Evolutionary conservation across 2,329 filamentous ascomycete species (phyloP).

Genomic region (Cladosporium colombiae): DNA sequence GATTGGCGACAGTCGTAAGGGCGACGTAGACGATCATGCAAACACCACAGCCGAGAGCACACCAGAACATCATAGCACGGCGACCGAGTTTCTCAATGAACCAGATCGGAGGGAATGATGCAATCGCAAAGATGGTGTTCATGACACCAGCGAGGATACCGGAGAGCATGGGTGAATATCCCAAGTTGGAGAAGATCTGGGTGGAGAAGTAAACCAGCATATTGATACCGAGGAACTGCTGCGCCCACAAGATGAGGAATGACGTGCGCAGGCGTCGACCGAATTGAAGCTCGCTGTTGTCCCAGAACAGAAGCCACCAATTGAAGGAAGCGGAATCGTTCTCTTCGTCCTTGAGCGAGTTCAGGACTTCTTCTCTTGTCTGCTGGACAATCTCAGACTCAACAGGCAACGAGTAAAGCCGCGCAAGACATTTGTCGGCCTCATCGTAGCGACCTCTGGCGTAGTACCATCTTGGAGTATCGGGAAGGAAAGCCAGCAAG

Average conservation of each 20-base stretch:
- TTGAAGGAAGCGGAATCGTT: conserved; percentile 35
- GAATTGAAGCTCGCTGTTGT: conserved; percentile 39
- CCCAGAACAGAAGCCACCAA: conserved; percentile 36
- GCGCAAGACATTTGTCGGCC: conserved; percentile 24
- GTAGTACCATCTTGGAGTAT: conserved; percentile 40
- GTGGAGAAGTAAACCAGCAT: conserved; percentile 38
- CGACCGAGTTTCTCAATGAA: conserved; percentile 39
- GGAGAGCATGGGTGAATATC: conserved; percentile 31
- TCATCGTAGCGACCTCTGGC: conserved; percentile 24
- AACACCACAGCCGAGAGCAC: conserved; percentile 30
- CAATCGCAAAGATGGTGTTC: conserved; percentile 35
- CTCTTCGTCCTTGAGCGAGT: conserved; percentile 32
- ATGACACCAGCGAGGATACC: conserved; percentile 33
- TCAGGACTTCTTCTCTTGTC: conserved; percentile 32
- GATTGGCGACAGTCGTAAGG: conserved; percentile 27
- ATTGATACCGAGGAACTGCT: conserved; percentile 39
- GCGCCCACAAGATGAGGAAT: conserved; percentile 38
- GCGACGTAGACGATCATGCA: conserved; percentile 34
- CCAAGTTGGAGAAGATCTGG: conserved; percentile 36
- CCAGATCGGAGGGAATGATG: conserved; percentile 30
- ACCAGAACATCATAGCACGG: conserved; percentile 34
- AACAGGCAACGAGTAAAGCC: conserved; percentile 24
- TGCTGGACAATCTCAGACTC: conserved; percentile 27
- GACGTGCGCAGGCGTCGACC: conserved; percentile 42
- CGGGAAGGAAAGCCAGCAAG: conserved; percentile 33